phyloP scores from a whole-genome alignment of 768 basidiomycete species.

The Naganishia onofrii region DNA sequence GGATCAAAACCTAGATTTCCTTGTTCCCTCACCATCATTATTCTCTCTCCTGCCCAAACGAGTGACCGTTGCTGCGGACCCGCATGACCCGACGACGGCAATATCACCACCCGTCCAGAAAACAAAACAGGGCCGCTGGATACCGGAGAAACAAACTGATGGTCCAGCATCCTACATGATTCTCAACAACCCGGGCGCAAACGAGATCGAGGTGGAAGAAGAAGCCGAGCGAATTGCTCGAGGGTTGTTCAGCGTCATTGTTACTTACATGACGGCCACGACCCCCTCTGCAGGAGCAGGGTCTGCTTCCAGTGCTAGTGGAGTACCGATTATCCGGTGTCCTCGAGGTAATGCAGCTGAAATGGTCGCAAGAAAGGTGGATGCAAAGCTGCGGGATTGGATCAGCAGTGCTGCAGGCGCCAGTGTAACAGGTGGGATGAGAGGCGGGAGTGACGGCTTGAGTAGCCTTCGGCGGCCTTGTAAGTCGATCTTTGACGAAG shows the following conservation, averaged over 20 bases:
- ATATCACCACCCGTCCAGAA: conserved; percentile 1
- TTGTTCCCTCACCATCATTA: conserved; percentile 83
- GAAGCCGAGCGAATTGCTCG: conserved; percentile 88
- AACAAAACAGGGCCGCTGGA: conserved; percentile 27
- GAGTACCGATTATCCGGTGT: conserved; percentile 89
- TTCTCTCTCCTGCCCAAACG: conserved; percentile 75
- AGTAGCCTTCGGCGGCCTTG: conserved; percentile 83
- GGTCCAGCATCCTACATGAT: conserved; percentile 67
- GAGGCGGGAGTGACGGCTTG: conserved; percentile 68
- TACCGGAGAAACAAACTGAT: conserved; percentile 42
- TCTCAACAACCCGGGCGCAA: conserved; percentile 84
- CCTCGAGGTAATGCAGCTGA: conserved; percentile 96
- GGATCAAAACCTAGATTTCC: conserved; percentile 96
- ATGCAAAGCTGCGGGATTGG: conserved; percentile 82
- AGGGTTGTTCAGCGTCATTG: conserved; percentile 87
- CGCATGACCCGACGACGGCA: conserved; percentile 28
- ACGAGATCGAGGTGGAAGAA: conserved; percentile 84
- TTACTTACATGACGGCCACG: conserved; percentile 67
- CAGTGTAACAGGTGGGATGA: conserved; percentile 56
- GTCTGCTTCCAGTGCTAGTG: conserved; percentile 39
- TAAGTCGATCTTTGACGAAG: conserved; percentile 48
- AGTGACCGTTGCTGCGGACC: conserved; percentile 36
- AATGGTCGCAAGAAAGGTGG: conserved; percentile 97
- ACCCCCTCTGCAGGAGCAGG: background rate
- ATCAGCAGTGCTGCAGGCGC: conserved; percentile 57